Conservation (phyloP, 352 stramenopile genomes). For the Globisporangium apiculatum region DNA sequence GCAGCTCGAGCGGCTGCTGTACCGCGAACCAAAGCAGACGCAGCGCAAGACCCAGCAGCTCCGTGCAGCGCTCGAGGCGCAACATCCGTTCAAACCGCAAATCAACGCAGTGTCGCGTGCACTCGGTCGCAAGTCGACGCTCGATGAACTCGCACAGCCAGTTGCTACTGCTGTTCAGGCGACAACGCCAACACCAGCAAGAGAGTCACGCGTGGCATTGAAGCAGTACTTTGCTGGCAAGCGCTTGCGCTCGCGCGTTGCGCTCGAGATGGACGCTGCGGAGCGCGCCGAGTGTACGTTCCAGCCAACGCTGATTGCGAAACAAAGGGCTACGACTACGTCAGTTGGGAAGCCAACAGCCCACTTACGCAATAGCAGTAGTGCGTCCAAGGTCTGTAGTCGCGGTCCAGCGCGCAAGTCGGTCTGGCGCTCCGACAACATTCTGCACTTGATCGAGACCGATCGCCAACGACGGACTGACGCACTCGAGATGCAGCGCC, state of each 20-base stretch:
- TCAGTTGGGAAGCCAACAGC: not conserved
- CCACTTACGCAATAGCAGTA: constrained; percentile 13
- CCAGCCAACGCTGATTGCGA: constrained; percentile 34
- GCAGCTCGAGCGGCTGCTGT: constrained; percentile 60
- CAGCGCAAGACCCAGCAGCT: constrained; percentile 57
- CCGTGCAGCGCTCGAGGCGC: constrained; percentile 39
- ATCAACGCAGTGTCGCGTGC: constrained; percentile 75
- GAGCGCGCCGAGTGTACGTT: constrained; percentile 70
- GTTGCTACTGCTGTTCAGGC: constrained; percentile 17
- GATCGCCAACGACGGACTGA: constrained; percentile 46
- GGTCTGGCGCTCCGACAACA: constrained; percentile 55
- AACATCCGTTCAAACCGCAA: constrained; percentile 70
- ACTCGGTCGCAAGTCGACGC: constrained; percentile 36
- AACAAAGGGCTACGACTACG: not conserved
- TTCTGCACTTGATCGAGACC: constrained; percentile 62
- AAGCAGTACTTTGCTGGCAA: constrained; percentile 61
- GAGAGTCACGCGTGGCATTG: constrained; percentile 25
- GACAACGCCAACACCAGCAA: constrained; percentile 8
- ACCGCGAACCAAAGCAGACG: constrained; percentile 47
- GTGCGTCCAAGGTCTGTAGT: constrained; percentile 32
- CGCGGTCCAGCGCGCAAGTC: constrained; percentile 12
- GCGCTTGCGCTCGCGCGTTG: constrained; percentile 59
- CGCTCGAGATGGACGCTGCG: constrained; percentile 57
- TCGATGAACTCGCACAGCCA: constrained; percentile 39
- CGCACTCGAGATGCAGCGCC: constrained; percentile 52